Evolutionary conservation across 371 early-diverging fungal genomes (phyloP).

Genomic region (Paraphysoderma sedebokerense): DNA sequence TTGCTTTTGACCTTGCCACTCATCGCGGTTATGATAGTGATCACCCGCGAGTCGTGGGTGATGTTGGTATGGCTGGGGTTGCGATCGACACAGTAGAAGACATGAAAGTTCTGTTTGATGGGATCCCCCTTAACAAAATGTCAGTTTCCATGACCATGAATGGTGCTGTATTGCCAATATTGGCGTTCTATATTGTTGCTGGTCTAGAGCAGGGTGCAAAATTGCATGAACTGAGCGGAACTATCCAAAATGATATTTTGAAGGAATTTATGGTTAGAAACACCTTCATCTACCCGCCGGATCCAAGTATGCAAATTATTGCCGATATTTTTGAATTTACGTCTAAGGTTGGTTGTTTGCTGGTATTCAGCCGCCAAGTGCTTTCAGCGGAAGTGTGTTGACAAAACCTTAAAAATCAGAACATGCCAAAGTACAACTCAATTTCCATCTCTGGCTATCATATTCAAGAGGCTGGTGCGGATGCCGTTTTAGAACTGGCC

Average conservation of each 20-base stretch:
- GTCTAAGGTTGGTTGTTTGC: slow-evolving; percentile 23
- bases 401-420: slow-evolving; percentile 9
- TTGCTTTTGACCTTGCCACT: slow-evolving; percentile 1
- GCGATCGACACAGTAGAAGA: slow-evolving; percentile 79
- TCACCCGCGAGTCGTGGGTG: slow-evolving; percentile 66
- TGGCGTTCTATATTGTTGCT: slow-evolving; percentile 77
- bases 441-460: slow-evolving; percentile 82
- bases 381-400: background rate
- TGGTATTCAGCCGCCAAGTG: background rate
- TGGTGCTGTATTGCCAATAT: slow-evolving; percentile 70
- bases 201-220: slow-evolving; percentile 66
- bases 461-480: slow-evolving; percentile 77
- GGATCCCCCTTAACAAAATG: slow-evolving; percentile 68
- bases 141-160: slow-evolving; percentile 86
- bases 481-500: slow-evolving; percentile 63
- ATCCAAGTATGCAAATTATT: slow-evolving; percentile 64
- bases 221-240: slow-evolving; percentile 56
- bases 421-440: slow-evolving; percentile 81
- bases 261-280: slow-evolving; percentile 86
- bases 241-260: slow-evolving; percentile 75
- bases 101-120: slow-evolving; percentile 73
- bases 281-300: slow-evolving; percentile 75
- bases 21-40: slow-evolving; percentile 53
- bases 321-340: slow-evolving; percentile 71
- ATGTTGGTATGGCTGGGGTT: slow-evolving; percentile 84